Percentiles rank a stretch among this genome's conserved stretches.
phyloP scores from a whole-genome alignment of 2,329 filamentous ascomycete genomes.

The Bipolaris gigantea region DNA sequence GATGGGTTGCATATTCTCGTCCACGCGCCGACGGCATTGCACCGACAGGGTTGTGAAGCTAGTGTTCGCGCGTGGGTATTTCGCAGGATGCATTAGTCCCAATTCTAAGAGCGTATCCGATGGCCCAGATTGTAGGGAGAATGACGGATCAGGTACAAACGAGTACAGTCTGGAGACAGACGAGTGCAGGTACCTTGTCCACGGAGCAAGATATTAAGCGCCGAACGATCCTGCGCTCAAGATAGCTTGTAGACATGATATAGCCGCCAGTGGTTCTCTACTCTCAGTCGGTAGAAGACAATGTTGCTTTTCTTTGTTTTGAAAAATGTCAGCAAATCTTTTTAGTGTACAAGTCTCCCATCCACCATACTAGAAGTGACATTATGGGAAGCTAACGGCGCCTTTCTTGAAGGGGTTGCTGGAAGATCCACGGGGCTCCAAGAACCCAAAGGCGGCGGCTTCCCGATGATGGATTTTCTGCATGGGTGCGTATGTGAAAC shows the following conservation, averaged over 20 bases:
- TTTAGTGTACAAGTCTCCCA: neutral
- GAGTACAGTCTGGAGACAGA: slow-evolving; percentile 26
- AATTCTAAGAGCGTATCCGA: slow-evolving; percentile 15
- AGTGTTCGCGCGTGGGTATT: slow-evolving; percentile 19
- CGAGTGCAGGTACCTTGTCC: slow-evolving; percentile 26
- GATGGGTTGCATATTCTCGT: slow-evolving; percentile 17
- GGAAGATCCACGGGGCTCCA: neutral
- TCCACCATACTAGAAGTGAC: neutral
- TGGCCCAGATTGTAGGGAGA: slow-evolving; percentile 9
- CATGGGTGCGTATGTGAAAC: neutral
- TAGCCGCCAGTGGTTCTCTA: slow-evolving; percentile 11
- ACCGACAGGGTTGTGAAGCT: slow-evolving; percentile 3
- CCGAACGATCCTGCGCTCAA: slow-evolving; percentile 8
- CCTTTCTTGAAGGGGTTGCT: neutral
- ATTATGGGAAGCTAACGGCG: neutral
- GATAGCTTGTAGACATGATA: slow-evolving; percentile 12
- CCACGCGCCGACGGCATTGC: slow-evolving; percentile 15
- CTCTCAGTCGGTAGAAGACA: neutral
- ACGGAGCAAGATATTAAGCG: slow-evolving; percentile 28
- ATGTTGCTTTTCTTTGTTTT: neutral
- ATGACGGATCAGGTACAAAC: slow-evolving; percentile 21
- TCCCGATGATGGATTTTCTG: neutral
- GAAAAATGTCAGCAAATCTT: neutral
- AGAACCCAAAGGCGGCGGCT: neutral
- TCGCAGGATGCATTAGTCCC: slow-evolving; percentile 24